A percentile compares a stretch with the other conserved stretches of the same genome.
phyloP scores from a whole-genome alignment of 2,329 filamentous ascomycete species.

The Spiromastix sp. region DNA sequence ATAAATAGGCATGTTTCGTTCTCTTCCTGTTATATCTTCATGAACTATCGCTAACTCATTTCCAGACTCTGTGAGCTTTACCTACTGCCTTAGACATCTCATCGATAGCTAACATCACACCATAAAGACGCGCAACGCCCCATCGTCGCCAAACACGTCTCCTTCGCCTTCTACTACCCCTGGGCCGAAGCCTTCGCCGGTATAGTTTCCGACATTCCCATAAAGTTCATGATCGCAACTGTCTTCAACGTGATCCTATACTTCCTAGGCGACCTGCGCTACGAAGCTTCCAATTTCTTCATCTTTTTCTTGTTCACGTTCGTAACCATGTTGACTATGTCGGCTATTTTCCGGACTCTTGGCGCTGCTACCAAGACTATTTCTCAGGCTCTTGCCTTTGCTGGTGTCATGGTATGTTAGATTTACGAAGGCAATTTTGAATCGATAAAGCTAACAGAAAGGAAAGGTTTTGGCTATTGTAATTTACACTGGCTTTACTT shows the following conservation, averaged over 20 bases:
- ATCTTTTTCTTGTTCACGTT: constrained; percentile 55
- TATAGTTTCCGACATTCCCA: constrained; percentile 77
- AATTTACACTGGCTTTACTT: constrained; percentile 57
- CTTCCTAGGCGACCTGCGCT: constrained; percentile 67
- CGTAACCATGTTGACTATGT: constrained; percentile 47
- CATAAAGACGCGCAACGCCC: constrained; percentile 81
- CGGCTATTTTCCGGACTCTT: constrained; percentile 49
- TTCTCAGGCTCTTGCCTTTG: constrained; percentile 51
- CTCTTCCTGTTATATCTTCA: neutral
- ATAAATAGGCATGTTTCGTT: constrained; percentile 45
- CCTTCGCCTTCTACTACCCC: constrained; percentile 84
- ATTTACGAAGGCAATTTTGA: no score
- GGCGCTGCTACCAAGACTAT: constrained; percentile 50
- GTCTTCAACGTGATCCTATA: constrained; percentile 74
- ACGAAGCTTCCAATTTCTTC: constrained; percentile 43
- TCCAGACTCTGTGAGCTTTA: constrained; percentile 14
- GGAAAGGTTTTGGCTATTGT: constrained; percentile 47
- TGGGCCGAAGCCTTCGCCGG: constrained; percentile 77
- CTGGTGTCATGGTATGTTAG: constrained; percentile 44
- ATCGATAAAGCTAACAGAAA: no score
- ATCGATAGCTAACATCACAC: constrained; percentile 50
- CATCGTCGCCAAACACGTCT: constrained; percentile 82
- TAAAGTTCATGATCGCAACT: constrained; percentile 63
- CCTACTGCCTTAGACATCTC: neutral
- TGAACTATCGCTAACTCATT: neutral